Base-by-base conservation (phyloP, 1,284 basidiomycete genomes). In the Ceratobasidium sp. region DNA sequence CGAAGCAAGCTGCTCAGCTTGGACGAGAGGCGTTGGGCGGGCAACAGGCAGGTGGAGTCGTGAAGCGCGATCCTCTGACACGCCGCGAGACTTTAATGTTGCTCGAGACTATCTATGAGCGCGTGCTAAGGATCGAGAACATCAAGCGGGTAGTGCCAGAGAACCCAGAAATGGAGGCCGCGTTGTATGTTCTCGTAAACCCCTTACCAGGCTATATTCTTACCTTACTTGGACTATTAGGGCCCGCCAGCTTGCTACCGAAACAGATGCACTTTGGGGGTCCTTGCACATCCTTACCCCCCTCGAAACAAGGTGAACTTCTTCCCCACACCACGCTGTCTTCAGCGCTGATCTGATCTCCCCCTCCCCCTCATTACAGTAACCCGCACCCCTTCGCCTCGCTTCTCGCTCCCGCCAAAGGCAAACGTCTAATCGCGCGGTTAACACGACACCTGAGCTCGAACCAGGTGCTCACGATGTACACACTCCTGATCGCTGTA, bases 341-440 rank as follows among this genome's bases (percentile, higher is more conserved):
- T 52, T 35, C 30, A n/a, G 35, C 35, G 55, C 41, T 67, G 50
- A 67, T 44, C 41, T 49, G 50, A 54, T 18, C 21, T 16, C 26
- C 41, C 62, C n/a, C n/a, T n/a, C n/a, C n/a, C n/a, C n/a, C n/a
- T n/a, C 18, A 23, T 43, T 74, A 38, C 77, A 95, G 94, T 79
- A 87, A 93, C 75, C 97, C 97, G 4, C 98, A 99, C 83, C 98
- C 98, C 0, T 98, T 99, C 83, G 91, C 99, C 77, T 95, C 96
- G 1, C 86, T 99, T 50, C 86, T 99, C 57, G 88, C 87, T 43
- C 91, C 94, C 1, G 87, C 89, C 76, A 99, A 99, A 83, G 98
- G 98, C 74, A 98, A 98, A 84, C 90, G 91, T 75, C 86, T 99
- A 23, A 85, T 99, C 49, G 93, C 95, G 2, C 91, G 98, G 44